Evolutionary conservation across 805 yeast species (phyloP).

Genomic region (Kodamaea neixiangensis): DNA sequence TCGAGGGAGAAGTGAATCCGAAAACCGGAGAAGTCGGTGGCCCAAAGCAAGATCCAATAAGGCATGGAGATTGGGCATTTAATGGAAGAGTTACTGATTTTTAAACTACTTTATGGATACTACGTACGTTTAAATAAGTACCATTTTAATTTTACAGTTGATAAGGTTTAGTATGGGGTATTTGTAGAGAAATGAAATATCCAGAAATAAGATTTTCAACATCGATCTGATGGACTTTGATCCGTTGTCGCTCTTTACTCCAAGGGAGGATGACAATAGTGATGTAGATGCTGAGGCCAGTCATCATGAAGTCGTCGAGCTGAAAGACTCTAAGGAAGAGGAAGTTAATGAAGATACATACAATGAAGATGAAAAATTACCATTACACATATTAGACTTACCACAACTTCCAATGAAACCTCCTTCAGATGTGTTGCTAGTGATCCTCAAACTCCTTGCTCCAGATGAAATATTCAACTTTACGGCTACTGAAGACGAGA

Average conservation of each 20-base stretch:
- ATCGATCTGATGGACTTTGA: conserved; percentile 36
- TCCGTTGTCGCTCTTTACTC: conserved; percentile 43
- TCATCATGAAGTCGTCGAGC: background rate
- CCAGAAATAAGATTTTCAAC: background rate
- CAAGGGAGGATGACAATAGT: conserved; percentile 13
- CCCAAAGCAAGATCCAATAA: conserved; percentile 94
- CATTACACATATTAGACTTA: conserved; percentile 58
- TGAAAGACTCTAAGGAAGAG: background rate
- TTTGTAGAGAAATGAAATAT: background rate
- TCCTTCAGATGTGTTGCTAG: conserved; percentile 44
- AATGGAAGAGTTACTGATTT: conserved; percentile 97
- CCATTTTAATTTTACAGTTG: no score
- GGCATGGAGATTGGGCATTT: conserved; percentile 90
- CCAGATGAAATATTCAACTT: conserved; percentile 57
- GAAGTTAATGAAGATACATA: conserved; percentile 13
- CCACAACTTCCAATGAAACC: conserved; percentile 53
- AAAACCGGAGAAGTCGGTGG: conserved; percentile 95
- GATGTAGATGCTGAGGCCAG: background rate
- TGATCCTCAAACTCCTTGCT: conserved; percentile 49
- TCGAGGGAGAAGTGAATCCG: conserved; percentile 93
- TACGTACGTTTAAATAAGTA: no score
- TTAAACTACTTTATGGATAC: conserved; percentile 25
- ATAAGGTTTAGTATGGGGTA: no score
- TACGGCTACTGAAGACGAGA: conserved; percentile 18
- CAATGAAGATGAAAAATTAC: conserved; percentile 25